Conservation (phyloP, 768 basidiomycete species). For the Cystofilobasidium ferigula region DNA sequence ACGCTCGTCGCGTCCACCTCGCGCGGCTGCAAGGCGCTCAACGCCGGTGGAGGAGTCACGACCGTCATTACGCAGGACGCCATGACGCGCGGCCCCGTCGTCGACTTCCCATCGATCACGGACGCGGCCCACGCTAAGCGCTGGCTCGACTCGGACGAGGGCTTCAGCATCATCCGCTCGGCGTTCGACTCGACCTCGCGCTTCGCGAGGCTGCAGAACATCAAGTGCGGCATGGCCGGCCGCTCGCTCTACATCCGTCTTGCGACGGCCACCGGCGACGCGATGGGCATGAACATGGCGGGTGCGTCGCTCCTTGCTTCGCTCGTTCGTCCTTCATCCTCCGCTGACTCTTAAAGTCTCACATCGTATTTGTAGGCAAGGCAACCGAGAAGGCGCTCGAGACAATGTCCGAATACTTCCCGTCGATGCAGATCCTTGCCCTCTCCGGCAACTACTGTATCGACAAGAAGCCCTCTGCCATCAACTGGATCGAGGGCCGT, state of each 20-base stretch:
- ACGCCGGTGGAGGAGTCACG: conserved; percentile 86
- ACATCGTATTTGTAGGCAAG: conserved; percentile 48
- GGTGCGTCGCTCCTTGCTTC: conserved; percentile 11
- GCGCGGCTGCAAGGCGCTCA: conserved; percentile 93
- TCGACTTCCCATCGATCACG: conserved; percentile 76
- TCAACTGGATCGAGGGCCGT: conserved; percentile 99
- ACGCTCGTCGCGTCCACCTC: conserved; percentile 96
- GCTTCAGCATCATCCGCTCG: conserved; percentile 59
- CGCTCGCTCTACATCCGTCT: conserved; percentile 88
- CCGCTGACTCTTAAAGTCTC: too few species aligned
- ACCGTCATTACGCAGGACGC: conserved; percentile 85
- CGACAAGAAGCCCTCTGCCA: conserved; percentile 98
- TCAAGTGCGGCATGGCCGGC: conserved; percentile 86
- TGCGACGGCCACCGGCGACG: conserved; percentile 87
- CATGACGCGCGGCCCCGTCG: conserved; percentile 98
- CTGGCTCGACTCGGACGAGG: conserved; percentile 77
- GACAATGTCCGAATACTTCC: conserved; percentile 57
- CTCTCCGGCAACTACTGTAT: conserved; percentile 97
- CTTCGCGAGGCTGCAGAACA: conserved; percentile 70
- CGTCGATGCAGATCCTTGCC: conserved; percentile 79
- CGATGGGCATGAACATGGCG: conserved; percentile 99
- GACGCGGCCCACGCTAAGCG: conserved; percentile 71
- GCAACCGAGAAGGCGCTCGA: conserved; percentile 92
- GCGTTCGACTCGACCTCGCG: conserved; percentile 92
- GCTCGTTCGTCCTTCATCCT: background rate